phyloP scores from a whole-genome alignment of 805 yeast genomes.

The Brettanomyces nanus region DNA sequence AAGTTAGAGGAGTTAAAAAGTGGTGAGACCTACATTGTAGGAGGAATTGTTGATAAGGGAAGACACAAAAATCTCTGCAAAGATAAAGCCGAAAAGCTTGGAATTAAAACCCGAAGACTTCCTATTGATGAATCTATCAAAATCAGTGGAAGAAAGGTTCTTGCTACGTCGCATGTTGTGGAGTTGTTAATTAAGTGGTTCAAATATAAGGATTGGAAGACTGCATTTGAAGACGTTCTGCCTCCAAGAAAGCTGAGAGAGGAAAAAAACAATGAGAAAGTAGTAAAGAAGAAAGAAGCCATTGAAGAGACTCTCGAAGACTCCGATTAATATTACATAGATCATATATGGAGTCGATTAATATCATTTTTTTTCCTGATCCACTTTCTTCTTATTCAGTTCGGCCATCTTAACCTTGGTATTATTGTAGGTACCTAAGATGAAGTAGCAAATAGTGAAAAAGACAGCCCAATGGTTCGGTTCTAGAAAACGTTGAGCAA shows the following conservation, averaged over 20 bases:
- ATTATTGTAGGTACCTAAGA: conserved; percentile 57
- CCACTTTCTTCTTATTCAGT: conserved; percentile 4
- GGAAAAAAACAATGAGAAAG: conserved; percentile 12
- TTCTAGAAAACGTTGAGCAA: conserved; percentile 49
- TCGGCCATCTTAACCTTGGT: conserved; percentile 35
- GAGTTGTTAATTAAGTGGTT: conserved; percentile 77
- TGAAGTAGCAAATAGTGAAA: conserved; percentile 48
- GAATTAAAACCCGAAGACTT: conserved; percentile 64
- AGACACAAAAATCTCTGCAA: conserved; percentile 75
- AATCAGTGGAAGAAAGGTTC: conserved; percentile 76
- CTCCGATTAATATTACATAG: no score
- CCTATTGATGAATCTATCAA: conserved; percentile 84
- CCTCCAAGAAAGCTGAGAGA: conserved; percentile 63
- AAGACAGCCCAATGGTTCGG: conserved; percentile 62
- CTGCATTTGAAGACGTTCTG: conserved; percentile 77
- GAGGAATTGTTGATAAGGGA: conserved; percentile 95
- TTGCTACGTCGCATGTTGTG: conserved; percentile 93
- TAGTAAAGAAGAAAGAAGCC: background rate
- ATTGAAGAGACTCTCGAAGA: no score
- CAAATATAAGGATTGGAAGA: conserved; percentile 74
- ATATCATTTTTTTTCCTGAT: no score
- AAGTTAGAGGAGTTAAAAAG: conserved; percentile 54
- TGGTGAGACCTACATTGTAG: conserved; percentile 74
- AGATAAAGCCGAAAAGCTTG: conserved; percentile 68
- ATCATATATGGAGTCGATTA: no score